phyloP scores from a whole-genome alignment of 2,329 filamentous ascomycete species.

The Trichophaea hybrida region DNA sequence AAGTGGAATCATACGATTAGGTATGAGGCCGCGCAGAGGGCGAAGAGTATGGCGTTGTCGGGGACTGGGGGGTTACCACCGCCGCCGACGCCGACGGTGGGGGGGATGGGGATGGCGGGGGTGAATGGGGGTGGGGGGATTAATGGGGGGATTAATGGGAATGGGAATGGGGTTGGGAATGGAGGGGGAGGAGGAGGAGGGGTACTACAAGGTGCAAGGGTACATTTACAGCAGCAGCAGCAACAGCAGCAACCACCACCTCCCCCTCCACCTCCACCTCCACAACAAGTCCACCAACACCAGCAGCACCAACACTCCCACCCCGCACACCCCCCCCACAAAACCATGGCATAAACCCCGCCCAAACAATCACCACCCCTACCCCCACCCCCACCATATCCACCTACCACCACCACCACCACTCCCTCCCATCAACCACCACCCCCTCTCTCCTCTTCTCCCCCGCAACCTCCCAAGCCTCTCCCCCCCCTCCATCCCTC shows the following conservation, averaged over 20 bases:
- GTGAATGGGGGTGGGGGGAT: background rate
- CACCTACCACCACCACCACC: background rate
- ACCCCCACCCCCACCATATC: background rate
- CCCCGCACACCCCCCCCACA: background rate
- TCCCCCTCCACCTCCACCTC: too few relatives aligned
- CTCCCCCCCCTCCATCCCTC: background rate
- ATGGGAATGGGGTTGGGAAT: too few relatives aligned
- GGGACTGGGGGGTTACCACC: background rate
- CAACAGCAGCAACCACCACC: background rate
- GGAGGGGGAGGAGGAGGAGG: too few relatives aligned
- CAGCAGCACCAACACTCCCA: background rate
- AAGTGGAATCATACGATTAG: constrained; percentile 1
- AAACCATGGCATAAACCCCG: background rate
- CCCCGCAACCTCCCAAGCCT: background rate
- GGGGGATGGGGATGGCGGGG: background rate
- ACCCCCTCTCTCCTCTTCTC: background rate
- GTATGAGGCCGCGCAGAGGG: constrained; percentile 2
- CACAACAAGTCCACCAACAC: background rate
- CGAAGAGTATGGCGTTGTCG: background rate
- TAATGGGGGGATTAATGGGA: background rate
- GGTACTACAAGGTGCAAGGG: background rate
- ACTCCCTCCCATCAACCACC: background rate
- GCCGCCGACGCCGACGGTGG: background rate
- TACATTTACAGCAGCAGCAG: background rate
- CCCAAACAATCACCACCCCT: background rate